Conservation (phyloP, 1,284 basidiomycete genomes). For the Heliocybe sulcata region DNA sequence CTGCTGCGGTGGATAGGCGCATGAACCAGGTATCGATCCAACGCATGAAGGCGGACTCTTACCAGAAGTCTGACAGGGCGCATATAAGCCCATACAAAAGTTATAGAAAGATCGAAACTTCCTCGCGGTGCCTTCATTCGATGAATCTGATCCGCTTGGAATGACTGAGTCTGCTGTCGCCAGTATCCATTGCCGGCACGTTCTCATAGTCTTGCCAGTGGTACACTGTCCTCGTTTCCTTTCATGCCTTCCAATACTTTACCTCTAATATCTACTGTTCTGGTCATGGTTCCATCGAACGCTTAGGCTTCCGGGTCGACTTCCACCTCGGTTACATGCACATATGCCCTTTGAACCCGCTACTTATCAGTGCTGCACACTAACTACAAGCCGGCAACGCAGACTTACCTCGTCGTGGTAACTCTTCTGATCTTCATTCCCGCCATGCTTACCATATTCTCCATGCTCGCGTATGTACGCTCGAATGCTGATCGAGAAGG, state of each 20-base stretch:
- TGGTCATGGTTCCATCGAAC: too few species aligned
- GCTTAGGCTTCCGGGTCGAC: background rate
- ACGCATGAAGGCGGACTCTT: background rate
- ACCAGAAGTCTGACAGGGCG: background rate
- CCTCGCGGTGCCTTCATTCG: too few species aligned
- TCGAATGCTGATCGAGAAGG: background rate
- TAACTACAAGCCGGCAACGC: background rate
- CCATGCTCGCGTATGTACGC: background rate
- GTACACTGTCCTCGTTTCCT: background rate
- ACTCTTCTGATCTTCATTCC: background rate
- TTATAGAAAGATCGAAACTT: too few species aligned
- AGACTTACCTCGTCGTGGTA: background rate
- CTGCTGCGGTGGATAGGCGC: slow-evolving; percentile 14
- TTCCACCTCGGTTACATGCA: background rate
- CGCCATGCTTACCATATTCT: background rate
- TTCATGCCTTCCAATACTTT: too few species aligned
- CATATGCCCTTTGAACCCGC: background rate
- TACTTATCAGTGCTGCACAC: background rate
- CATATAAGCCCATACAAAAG: background rate
- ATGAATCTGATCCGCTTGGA: too few species aligned
- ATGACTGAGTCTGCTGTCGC: too few species aligned
- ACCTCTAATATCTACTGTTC: too few species aligned
- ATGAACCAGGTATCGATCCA: slow-evolving; percentile 10
- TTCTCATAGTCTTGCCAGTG: too few species aligned
- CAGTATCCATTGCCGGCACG: too few species aligned